Percentiles rank a stretch among this genome's conserved stretches.
These are phyloP conservation scores for Laguncularia racemosa DNA, from an alignment of 345 rosid species.

Conservation along the genomic window DNA sequence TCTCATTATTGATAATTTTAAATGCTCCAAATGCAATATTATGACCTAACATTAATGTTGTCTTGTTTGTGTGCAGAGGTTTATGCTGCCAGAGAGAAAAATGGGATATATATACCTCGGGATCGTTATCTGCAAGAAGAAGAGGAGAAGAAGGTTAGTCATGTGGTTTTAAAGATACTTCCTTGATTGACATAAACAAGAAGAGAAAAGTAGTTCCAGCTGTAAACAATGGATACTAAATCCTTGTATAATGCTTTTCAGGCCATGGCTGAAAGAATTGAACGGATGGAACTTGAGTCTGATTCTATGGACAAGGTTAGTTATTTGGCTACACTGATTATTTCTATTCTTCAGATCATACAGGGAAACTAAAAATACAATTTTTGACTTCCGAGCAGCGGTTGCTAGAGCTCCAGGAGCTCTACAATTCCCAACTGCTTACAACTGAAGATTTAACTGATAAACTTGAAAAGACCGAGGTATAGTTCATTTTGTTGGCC, in stretches of 20 bases:
- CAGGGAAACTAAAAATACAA: constrained; percentile 6
- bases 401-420: constrained; percentile 82
- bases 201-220: too few species aligned
- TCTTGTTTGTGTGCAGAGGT: constrained; percentile 50
- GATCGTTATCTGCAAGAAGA: constrained; percentile 91
- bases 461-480: constrained; percentile 89
- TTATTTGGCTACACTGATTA: constrained; percentile 1
- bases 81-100: constrained; percentile 95
- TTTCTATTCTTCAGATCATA: constrained; percentile 2
- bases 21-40: not conserved
- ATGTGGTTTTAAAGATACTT: not conserved
- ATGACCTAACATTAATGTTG: not conserved
- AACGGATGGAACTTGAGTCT: constrained; percentile 76
- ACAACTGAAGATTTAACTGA: constrained; percentile 61
- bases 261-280: constrained; percentile 98
- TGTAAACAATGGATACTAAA: too few species aligned
- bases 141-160: constrained; percentile 85
- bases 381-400: constrained; percentile 39
- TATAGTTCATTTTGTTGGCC: constrained; percentile 12
- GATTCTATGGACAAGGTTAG: constrained; percentile 80
- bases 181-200: not conserved
- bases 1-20: not conserved
- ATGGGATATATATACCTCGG: constrained; percentile 91
- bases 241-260: constrained; percentile 23
- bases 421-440: constrained; percentile 65